Percentiles rank a stretch among this genome's conserved stretches.
phyloP scores from a whole-genome alignment of 768 basidiomycete genomes.

The Mycena albidolilacea region DNA sequence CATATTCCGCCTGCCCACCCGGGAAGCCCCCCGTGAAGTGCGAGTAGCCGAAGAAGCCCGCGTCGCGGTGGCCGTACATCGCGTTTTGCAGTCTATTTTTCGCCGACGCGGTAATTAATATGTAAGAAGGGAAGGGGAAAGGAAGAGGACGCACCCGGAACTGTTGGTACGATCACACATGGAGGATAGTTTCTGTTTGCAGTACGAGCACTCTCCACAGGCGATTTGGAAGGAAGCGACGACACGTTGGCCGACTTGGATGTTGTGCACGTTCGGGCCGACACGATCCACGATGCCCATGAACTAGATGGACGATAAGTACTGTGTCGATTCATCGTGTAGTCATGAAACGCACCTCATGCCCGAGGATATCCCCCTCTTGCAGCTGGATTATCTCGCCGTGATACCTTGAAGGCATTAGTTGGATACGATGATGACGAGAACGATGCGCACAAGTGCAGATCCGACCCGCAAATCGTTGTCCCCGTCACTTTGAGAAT shows the following conservation, averaged over 20 bases:
- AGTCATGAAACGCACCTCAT: slow-evolving; percentile 59
- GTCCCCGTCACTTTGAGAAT: slow-evolving; percentile 83
- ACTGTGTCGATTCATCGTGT: no score
- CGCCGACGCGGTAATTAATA: background rate
- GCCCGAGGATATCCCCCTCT: slow-evolving; percentile 83
- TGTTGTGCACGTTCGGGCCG: slow-evolving; percentile 72
- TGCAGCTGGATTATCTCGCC: slow-evolving; percentile 79
- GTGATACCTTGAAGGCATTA: slow-evolving; percentile 58
- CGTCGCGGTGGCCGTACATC: slow-evolving; percentile 78
- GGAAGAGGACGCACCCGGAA: slow-evolving; percentile 58
- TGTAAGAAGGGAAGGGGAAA: background rate
- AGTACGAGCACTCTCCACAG: slow-evolving; percentile 80
- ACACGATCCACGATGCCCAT: slow-evolving; percentile 80
- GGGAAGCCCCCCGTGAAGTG: slow-evolving; percentile 82
- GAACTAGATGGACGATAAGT: slow-evolving; percentile 52
- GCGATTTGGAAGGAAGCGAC: slow-evolving; percentile 86
- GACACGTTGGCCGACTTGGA: slow-evolving; percentile 77
- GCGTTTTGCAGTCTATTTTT: slow-evolving; percentile 61
- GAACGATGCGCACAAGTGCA: slow-evolving; percentile 61
- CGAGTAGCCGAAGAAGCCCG: slow-evolving; percentile 80
- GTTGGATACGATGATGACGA: no score
- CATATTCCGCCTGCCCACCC: slow-evolving; percentile 83
- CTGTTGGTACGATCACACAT: slow-evolving; percentile 82
- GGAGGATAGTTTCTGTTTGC: slow-evolving; percentile 79
- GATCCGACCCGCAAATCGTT: slow-evolving; percentile 79